phyloP scores from a whole-genome alignment of 1,284 basidiomycete genomes.

The Ceratobasidium sp. region DNA sequence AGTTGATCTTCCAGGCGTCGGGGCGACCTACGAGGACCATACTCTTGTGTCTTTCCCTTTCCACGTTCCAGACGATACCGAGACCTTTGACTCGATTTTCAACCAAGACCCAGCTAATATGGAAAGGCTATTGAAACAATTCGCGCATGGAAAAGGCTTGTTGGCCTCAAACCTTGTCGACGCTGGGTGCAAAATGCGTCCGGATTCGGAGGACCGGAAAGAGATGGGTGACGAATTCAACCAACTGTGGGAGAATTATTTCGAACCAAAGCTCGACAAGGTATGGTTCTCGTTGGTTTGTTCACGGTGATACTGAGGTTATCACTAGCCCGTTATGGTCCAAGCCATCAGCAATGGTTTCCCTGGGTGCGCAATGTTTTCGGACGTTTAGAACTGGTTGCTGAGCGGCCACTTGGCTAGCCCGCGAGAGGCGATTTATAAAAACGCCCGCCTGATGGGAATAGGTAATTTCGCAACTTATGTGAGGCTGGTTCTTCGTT shows the following conservation, averaged over 20 bases:
- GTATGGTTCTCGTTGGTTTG: neutral
- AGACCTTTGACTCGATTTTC: slow-evolving; percentile 32
- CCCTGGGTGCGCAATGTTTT: slow-evolving; percentile 7
- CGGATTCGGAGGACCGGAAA: slow-evolving; percentile 21
- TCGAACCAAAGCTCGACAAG: slow-evolving; percentile 32
- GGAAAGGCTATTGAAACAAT: neutral
- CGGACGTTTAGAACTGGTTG: no score
- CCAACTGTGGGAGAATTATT: slow-evolving; percentile 26
- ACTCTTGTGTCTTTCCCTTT: slow-evolving; percentile 14
- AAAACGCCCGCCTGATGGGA: slow-evolving; percentile 22
- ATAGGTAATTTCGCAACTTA: slow-evolving; percentile 9
- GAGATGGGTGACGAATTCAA: slow-evolving; percentile 26
- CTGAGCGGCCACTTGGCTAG: neutral
- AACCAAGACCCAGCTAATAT: slow-evolving; percentile 33
- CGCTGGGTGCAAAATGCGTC: slow-evolving; percentile 38
- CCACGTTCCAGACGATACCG: slow-evolving; percentile 8
- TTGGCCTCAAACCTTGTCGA: slow-evolving; percentile 31
- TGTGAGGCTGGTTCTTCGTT: no score
- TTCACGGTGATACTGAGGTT: neutral
- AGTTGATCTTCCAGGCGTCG: slow-evolving; percentile 69
- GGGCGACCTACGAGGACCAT: slow-evolving; percentile 66
- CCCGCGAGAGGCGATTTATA: slow-evolving; percentile 26
- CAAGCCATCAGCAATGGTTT: slow-evolving; percentile 30
- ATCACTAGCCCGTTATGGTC: slow-evolving; percentile 3
- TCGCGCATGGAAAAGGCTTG: slow-evolving; percentile 16